Percentiles rank a stretch among this genome's conserved stretches.
phyloP scores from a whole-genome alignment of 2,329 filamentous ascomycete species.

The Pezicula rhizophila region DNA sequence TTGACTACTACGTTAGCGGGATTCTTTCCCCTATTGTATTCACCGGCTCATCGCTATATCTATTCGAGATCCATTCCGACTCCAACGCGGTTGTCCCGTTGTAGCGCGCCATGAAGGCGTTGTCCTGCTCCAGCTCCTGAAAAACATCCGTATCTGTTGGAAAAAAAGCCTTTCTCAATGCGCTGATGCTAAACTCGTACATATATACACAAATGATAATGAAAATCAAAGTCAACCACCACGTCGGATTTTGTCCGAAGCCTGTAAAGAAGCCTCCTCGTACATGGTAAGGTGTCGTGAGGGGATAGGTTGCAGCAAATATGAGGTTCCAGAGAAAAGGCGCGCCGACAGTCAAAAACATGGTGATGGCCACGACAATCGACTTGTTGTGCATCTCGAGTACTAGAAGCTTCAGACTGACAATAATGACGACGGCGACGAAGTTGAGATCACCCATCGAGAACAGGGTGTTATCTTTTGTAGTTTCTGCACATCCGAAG shows the following conservation, averaged over 20 bases:
- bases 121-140: conserved; percentile 73
- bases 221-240: conserved; percentile 60
- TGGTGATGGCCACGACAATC: conserved; percentile 51
- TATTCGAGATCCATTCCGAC: too few species aligned
- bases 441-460: conserved; percentile 59
- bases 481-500: too few species aligned
- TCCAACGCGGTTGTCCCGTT: conserved; percentile 40
- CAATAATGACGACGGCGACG: conserved; percentile 65
- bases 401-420: conserved; percentile 69
- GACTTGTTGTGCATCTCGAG: conserved; percentile 80
- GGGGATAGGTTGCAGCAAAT: conserved; percentile 40
- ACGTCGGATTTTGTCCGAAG: too few species aligned
- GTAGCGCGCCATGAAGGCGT: conserved; percentile 29
- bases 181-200: conserved; percentile 58
- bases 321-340: conserved; percentile 91
- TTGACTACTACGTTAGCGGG: too few species aligned
- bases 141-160: conserved; percentile 79
- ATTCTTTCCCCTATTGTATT: too few species aligned
- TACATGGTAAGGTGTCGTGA: conserved; percentile 50
- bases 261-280: too few species aligned
- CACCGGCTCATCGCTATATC: too few species aligned
- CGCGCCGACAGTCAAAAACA: conserved; percentile 55
- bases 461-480: too few species aligned
- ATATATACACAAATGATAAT: conserved; percentile 30
- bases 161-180: conserved; percentile 63